These are phyloP conservation scores for Collybia sordida DNA, from an alignment of 768 basidiomycete species.

Conservation along the genomic window DNA sequence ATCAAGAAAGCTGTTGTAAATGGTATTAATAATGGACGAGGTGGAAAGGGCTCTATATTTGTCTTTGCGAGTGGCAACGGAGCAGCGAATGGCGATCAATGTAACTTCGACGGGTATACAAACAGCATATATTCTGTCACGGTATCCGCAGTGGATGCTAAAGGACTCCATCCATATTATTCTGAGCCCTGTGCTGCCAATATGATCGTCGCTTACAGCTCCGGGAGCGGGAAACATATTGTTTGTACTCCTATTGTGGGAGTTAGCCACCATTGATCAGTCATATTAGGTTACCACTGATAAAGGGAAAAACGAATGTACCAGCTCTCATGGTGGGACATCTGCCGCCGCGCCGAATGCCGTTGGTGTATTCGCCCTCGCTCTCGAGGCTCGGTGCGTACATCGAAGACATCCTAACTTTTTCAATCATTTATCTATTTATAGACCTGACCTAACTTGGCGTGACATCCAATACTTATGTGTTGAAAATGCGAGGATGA, in stretches of 20 bases:
- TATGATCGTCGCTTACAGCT: slow-evolving; percentile 94
- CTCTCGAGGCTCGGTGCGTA: slow-evolving; percentile 77
- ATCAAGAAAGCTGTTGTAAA: slow-evolving; percentile 94
- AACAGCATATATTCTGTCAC: slow-evolving; percentile 97
- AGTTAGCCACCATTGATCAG: no score
- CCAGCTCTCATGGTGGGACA: slow-evolving; percentile 87
- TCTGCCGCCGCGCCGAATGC: slow-evolving; percentile 98
- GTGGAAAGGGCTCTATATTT: slow-evolving; percentile 88
- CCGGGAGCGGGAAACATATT: slow-evolving; percentile 90
- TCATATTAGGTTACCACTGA: slow-evolving; percentile 85
- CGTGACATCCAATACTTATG: slow-evolving; percentile 92
- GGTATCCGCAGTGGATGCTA: slow-evolving; percentile 91
- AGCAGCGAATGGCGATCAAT: slow-evolving; percentile 88
- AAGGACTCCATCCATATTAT: slow-evolving; percentile 93
- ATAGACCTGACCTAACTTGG: slow-evolving; percentile 93
- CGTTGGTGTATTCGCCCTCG: slow-evolving; percentile 90
- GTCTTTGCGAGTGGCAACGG: slow-evolving; percentile 99
- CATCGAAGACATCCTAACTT: not conserved
- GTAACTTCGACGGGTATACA: slow-evolving; percentile 99
- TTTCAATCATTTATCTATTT: slow-evolving; percentile 6
- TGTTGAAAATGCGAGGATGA: slow-evolving; percentile 68
- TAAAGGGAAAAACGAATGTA: slow-evolving; percentile 80
- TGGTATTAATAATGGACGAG: slow-evolving; percentile 87
- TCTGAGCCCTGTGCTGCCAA: slow-evolving; percentile 98
- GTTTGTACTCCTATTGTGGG: slow-evolving; percentile 46